Evolutionary conservation across 78 protist species (phyloP).

Genomic region (Polysphondylium violaceum): DNA sequence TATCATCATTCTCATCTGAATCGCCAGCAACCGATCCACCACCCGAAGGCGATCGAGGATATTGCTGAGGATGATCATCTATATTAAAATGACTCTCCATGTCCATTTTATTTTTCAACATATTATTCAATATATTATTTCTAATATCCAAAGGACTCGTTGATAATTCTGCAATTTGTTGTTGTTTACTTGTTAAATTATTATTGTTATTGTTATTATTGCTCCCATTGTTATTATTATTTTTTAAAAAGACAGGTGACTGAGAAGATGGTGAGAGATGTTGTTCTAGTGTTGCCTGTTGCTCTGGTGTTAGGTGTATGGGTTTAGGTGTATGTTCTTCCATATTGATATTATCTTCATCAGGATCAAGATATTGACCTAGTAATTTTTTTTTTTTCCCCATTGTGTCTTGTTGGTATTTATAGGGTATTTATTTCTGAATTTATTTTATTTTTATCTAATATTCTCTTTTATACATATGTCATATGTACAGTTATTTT

Average conservation of each 20-base stretch:
- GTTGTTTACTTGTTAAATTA: too few relatives aligned
- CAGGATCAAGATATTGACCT: too few relatives aligned
- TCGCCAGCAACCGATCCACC: neutral
- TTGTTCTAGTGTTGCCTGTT: neutral
- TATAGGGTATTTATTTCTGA: too few relatives aligned
- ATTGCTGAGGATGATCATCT: neutral
- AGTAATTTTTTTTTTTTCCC: too few relatives aligned
- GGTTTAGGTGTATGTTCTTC: neutral
- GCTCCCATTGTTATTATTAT: neutral
- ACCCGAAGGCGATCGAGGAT: neutral
- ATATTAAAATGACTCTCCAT: neutral
- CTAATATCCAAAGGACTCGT: neutral
- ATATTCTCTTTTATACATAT: too few relatives aligned
- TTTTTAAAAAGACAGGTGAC: neutral
- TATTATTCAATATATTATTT: neutral
- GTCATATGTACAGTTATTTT: too few relatives aligned
- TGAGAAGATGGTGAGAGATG: neutral
- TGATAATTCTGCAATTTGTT: too few relatives aligned
- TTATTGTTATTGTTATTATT: slow-evolving; percentile 18
- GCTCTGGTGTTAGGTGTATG: slow-evolving; percentile 17
- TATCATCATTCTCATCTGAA: neutral
- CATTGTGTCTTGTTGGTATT: too few relatives aligned
- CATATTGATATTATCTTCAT: neutral
- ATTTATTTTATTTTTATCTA: too few relatives aligned
- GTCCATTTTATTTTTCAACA: neutral